A percentile compares a stretch with the other conserved stretches of the same genome.
These are phyloP conservation scores for Angophora floribunda DNA, from an alignment of 345 rosid genomes.

Conservation along the genomic window DNA sequence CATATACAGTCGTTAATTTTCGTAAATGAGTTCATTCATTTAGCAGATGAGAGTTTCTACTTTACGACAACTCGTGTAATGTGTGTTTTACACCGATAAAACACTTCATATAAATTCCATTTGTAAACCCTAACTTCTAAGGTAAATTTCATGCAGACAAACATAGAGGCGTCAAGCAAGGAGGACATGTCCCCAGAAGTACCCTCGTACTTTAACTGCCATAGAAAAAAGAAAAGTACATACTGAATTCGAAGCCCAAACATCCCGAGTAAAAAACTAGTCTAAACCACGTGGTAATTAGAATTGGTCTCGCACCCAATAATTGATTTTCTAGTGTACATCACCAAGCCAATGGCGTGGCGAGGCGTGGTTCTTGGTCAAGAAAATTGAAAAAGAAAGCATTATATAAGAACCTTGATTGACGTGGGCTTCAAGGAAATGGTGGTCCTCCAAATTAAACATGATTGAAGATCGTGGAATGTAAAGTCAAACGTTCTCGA, in stretches of 20 bases:
- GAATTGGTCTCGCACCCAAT: not conserved
- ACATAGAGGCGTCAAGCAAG: not conserved
- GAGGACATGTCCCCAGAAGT: not conserved
- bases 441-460: not conserved
- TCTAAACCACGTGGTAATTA: not conserved
- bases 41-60: not conserved
- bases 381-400: not conserved
- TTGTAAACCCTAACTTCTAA: not conserved
- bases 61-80: not conserved
- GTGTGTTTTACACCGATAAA: too few species aligned
- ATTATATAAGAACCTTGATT: not conserved
- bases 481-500: not conserved
- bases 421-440: not conserved
- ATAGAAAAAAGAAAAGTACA: not conserved
- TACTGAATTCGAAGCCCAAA: not conserved
- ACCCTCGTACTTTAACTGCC: not conserved
- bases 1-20: not conserved
- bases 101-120: not conserved
- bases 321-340: not conserved
- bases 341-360: not conserved
- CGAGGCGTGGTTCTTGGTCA: not conserved
- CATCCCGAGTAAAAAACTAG: not conserved
- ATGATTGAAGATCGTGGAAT: not conserved
- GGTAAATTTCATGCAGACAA: not conserved
- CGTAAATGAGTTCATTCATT: not conserved